A percentile compares a stretch with the other conserved stretches of the same genome.
phyloP scores from a whole-genome alignment of 202 grass and related monocot genomes.

The Carex sylvatica region DNA sequence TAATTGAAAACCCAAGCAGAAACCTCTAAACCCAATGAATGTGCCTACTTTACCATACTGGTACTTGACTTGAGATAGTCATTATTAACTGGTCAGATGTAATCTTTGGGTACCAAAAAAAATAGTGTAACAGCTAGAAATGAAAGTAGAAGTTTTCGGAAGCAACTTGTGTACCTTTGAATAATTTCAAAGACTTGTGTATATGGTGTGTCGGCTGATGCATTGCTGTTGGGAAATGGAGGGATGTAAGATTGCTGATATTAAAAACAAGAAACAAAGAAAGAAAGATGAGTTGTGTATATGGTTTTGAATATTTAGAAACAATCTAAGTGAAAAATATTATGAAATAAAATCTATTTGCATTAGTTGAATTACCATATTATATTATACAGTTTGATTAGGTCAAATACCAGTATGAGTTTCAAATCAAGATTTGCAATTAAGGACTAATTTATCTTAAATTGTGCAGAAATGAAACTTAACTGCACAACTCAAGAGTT shows the following conservation, averaged over 20 bases:
- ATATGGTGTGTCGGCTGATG: neutral
- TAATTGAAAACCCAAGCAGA: too few species aligned
- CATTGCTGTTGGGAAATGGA: constrained; percentile 25
- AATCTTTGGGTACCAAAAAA: too few species aligned
- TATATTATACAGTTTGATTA: neutral
- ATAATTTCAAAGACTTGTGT: constrained; percentile 20
- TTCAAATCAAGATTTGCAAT: constrained; percentile 4
- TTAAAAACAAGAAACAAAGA: neutral
- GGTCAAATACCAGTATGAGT: neutral
- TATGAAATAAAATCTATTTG: neutral
- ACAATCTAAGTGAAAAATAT: neutral
- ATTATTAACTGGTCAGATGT: too few species aligned
- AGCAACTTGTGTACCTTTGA: too few species aligned
- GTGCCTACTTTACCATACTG: too few species aligned
- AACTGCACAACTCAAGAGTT: neutral
- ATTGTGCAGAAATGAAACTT: constrained; percentile 1
- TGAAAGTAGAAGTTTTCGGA: too few species aligned
- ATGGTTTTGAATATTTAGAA: neutral
- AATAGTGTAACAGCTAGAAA: too few species aligned
- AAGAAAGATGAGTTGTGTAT: neutral
- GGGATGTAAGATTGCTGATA: constrained; percentile 19
- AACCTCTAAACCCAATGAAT: too few species aligned
- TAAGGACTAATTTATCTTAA: neutral
- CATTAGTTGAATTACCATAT: neutral
- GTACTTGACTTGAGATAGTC: too few species aligned